These are phyloP conservation scores for Geranium incanum DNA, from an alignment of 441 rosid species.

Conservation along the genomic window DNA sequence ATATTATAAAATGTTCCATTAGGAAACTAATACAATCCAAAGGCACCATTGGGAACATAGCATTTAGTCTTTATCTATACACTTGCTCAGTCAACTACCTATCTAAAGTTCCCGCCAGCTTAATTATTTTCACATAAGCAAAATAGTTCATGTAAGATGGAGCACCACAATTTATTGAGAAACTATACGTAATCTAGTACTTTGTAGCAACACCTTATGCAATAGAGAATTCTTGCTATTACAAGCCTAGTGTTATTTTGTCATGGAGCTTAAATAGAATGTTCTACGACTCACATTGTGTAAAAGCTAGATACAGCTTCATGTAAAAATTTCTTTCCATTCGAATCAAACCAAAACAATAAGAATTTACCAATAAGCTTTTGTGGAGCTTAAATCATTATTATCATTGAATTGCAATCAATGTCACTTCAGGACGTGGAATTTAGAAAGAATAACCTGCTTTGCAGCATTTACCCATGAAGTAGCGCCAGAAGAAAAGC, in stretches of 20 bases:
- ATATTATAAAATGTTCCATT: not conserved
- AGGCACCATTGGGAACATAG: not conserved
- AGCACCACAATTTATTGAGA: not conserved
- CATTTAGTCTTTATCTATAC: not conserved
- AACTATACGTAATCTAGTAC: not conserved
- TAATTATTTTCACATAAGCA: conserved; percentile 19
- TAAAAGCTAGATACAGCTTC: not conserved
- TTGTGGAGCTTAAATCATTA: not conserved
- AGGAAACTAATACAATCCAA: not conserved
- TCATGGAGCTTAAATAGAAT: not conserved
- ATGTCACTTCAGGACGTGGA: not conserved
- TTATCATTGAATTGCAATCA: not conserved
- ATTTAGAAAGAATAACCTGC: conserved; percentile 42
- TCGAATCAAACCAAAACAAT: not conserved
- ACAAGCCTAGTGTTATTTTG: not conserved
- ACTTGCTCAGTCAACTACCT: not conserved
- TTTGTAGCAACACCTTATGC: not conserved
- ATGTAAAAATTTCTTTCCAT: not conserved
- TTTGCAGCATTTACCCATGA: conserved; percentile 32
- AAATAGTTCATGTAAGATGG: conserved; percentile 8
- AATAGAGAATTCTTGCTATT: not conserved
- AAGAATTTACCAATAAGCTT: conserved; percentile 3
- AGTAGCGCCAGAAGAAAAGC: conserved; percentile 50
- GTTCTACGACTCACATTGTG: not conserved
- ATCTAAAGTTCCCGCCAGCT: not conserved